Conservation (phyloP, 805 yeast genomes). For the Zygoascus tannicola region DNA sequence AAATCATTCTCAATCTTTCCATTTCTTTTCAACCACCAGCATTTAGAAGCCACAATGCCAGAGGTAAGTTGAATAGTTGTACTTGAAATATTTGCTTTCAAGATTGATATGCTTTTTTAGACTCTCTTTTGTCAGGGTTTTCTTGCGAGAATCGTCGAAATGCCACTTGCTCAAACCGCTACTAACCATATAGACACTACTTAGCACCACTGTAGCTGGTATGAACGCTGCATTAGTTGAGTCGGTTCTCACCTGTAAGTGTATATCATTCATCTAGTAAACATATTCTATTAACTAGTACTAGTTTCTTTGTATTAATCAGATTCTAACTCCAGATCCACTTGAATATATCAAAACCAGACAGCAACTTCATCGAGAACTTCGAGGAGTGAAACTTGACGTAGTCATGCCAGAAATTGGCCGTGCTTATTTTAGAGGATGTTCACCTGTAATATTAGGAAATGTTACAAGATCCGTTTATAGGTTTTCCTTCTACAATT, state of each 20-base stretch:
- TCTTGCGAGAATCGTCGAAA: too few species aligned
- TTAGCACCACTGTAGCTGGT: constrained; percentile 31
- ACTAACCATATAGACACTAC: too few species aligned
- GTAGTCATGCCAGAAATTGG: constrained; percentile 4
- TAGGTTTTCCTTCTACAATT: constrained; percentile 65
- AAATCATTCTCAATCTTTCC: too few species aligned
- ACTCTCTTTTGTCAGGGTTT: too few species aligned
- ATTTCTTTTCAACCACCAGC: too few species aligned
- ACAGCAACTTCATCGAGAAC: constrained; percentile 27
- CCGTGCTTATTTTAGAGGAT: constrained; percentile 42
- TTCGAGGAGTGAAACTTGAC: neutral
- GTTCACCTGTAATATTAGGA: constrained; percentile 68
- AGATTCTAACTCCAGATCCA: constrained; percentile 35
- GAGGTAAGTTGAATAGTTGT: too few species aligned
- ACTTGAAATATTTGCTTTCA: too few species aligned
- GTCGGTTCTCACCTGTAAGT: constrained; percentile 29
- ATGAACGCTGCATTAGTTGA: constrained; percentile 31
- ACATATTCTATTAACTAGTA: too few species aligned
- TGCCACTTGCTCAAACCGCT: too few species aligned
- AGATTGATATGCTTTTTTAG: too few species aligned
- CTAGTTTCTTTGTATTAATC: neutral
- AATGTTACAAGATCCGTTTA: constrained; percentile 63
- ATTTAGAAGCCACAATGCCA: too few species aligned
- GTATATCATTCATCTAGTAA: neutral
- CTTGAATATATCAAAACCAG: constrained; percentile 32